Evolutionary conservation across 176 grass and related monocot species (phyloP), one percentile per base, ranked within the genome.

Genomic region (Oryza punctata): DNA sequence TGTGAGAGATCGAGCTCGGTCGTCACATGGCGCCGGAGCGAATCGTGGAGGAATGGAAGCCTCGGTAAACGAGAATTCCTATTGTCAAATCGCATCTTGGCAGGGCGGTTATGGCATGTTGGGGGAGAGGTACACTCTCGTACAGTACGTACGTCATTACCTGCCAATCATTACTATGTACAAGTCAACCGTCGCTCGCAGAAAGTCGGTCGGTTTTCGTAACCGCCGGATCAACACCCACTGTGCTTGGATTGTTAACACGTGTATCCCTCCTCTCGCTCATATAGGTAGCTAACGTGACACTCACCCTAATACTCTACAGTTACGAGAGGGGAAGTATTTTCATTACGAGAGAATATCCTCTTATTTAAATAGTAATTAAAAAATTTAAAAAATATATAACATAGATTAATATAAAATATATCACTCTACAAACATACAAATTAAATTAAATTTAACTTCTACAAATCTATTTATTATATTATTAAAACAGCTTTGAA

Each of bases 91-190:
- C 57, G 21, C 57, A 24, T 24, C 57, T 61, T 24, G 54, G 2
- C 40, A 7, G 16, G 57, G 21, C 57, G 8, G 57, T 61, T 61
- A 24, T 24, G 21, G 57, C 57, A 61, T 24, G 57, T 61, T 61
- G 57, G 19, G 57, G 57, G 19, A 40, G 80, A 70, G 35, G 80
- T 82, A 82, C 52, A 45, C 80, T 63, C 50, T 72, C 50, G 80
- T 82, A 82, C 69, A 25, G 80, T 29, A 30, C 49, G 49, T 57
- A 49, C 49, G 9, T 70, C 80, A 29, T 54, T 14, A 44, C 40
- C 61, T 44, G 25, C 52, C 70, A 63, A 82, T 82, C 10, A 72
- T 72, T 82, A 72, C 23, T 82, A 14, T 40, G 52, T 50, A 8
- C 35, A 45, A 30, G 7, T 72, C 68, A 0, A 41, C 23, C 24